phyloP scores from a whole-genome alignment of 2,329 filamentous ascomycete species.

The Epichloe festucae region DNA sequence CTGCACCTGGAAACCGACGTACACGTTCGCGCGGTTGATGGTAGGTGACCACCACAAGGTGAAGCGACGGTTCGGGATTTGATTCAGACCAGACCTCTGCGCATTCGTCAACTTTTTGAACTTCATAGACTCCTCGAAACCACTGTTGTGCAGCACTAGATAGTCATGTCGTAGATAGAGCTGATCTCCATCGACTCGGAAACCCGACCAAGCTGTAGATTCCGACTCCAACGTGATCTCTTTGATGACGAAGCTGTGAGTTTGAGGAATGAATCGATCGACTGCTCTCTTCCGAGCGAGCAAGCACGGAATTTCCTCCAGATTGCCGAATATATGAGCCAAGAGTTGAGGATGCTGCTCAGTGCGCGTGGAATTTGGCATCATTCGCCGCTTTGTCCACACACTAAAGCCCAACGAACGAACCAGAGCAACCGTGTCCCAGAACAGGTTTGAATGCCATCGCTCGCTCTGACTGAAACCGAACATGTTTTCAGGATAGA shows the following conservation, averaged over 20 bases:
- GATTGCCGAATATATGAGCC: not conserved
- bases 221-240: slow-evolving; percentile 29
- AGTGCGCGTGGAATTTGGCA: not conserved
- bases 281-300: not conserved
- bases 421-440: not conserved
- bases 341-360: not conserved
- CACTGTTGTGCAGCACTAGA: slow-evolving; percentile 12
- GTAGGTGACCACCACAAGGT: slow-evolving; percentile 95
- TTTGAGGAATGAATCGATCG: slow-evolving; percentile 11
- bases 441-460: not conserved
- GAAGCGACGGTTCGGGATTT: slow-evolving; percentile 97
- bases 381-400: not conserved
- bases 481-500: not conserved
- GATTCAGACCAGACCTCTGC: slow-evolving; percentile 89
- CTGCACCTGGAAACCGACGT: slow-evolving; percentile 98
- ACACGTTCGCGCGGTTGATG: slow-evolving; percentile 92
- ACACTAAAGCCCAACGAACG: not conserved
- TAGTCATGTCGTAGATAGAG: slow-evolving; percentile 31
- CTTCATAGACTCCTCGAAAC: slow-evolving; percentile 64
- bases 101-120: slow-evolving; percentile 99
- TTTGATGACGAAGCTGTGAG: slow-evolving; percentile 25
- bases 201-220: slow-evolving; percentile 34
- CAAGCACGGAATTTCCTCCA: not conserved
- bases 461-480: not conserved
- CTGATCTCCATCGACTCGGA: slow-evolving; percentile 36